Percentiles rank a stretch among this genome's conserved stretches.
These are phyloP conservation scores for Gymnopilus dilepis DNA, from an alignment of 768 basidiomycete species.

Conservation along the genomic window DNA sequence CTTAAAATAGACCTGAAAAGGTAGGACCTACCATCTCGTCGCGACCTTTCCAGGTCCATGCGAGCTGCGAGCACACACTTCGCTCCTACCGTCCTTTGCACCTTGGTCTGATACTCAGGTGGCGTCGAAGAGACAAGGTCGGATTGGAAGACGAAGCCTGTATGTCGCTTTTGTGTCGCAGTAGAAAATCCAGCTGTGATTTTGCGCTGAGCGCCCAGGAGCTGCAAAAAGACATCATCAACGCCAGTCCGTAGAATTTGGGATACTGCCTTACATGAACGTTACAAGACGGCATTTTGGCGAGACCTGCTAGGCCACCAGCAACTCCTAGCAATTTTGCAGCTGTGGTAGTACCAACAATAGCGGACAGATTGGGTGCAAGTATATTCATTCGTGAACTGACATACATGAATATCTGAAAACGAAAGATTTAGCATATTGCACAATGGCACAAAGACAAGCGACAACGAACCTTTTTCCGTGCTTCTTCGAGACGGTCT, in stretches of 20 bases:
- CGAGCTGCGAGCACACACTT: slow-evolving; percentile 90
- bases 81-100: slow-evolving; percentile 92
- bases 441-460: slow-evolving; percentile 1
- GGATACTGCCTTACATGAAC: slow-evolving; percentile 71
- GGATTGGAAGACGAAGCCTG: slow-evolving; percentile 96
- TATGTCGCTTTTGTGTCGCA: slow-evolving; percentile 86
- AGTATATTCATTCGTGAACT: slow-evolving; percentile 98
- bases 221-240: slow-evolving; percentile 45
- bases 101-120: slow-evolving; percentile 87
- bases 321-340: slow-evolving; percentile 98
- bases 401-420: slow-evolving; percentile 96
- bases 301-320: slow-evolving; percentile 87
- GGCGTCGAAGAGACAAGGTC: slow-evolving; percentile 87
- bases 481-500: slow-evolving; percentile 84
- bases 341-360: slow-evolving; percentile 98
- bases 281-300: slow-evolving; percentile 95
- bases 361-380: slow-evolving; percentile 97
- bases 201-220: slow-evolving; percentile 93
- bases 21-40: slow-evolving; percentile 69
- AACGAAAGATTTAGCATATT: slow-evolving; percentile 1
- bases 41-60: slow-evolving; percentile 89
- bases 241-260: not conserved
- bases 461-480: slow-evolving; percentile 69
- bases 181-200: slow-evolving; percentile 93
- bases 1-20: not conserved